Evolutionary conservation across 352 stramenopile species (phyloP).

Genomic region (Hyaloperonospora brassicae): DNA sequence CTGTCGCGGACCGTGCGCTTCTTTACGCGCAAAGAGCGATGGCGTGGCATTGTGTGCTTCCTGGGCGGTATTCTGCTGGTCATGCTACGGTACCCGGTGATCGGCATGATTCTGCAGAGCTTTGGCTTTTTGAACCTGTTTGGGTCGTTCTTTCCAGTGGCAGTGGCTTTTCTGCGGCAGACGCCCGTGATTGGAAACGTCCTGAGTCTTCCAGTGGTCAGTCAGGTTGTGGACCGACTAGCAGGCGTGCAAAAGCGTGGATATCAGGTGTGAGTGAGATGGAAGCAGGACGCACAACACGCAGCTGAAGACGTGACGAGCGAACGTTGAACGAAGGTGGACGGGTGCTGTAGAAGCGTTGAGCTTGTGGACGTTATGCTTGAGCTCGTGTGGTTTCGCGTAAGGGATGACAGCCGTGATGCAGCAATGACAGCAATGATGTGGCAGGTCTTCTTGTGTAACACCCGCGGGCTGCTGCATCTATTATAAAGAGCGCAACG

Average conservation of each 20-base stretch:
- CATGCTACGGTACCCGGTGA: slow-evolving; percentile 87
- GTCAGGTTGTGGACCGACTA: slow-evolving; percentile 74
- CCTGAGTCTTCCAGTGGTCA: slow-evolving; percentile 80
- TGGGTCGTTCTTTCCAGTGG: slow-evolving; percentile 94
- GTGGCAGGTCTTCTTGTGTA: too few relatives aligned
- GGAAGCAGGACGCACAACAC: background rate
- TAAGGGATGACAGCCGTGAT: too few relatives aligned
- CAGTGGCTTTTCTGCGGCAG: slow-evolving; percentile 88
- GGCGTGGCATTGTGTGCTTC: slow-evolving; percentile 91
- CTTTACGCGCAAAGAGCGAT: slow-evolving; percentile 90
- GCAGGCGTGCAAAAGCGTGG: slow-evolving; percentile 74
- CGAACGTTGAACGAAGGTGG: slow-evolving; percentile 9
- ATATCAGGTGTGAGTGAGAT: slow-evolving; percentile 64
- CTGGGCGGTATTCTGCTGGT: slow-evolving; percentile 90
- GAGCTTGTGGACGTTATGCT: too few relatives aligned
- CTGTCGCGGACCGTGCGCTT: slow-evolving; percentile 89
- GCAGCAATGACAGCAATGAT: too few relatives aligned
- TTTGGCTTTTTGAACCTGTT: slow-evolving; percentile 95
- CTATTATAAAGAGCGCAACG: too few relatives aligned
- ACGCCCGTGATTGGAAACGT: slow-evolving; percentile 87
- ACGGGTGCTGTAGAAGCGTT: too few relatives aligned
- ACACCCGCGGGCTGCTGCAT: too few relatives aligned
- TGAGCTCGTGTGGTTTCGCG: too few relatives aligned
- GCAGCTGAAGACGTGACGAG: slow-evolving; percentile 14
- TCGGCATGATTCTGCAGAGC: slow-evolving; percentile 90